phyloP scores from a whole-genome alignment of 495 filamentous ascomycete species.

The Penicillium silybi region DNA sequence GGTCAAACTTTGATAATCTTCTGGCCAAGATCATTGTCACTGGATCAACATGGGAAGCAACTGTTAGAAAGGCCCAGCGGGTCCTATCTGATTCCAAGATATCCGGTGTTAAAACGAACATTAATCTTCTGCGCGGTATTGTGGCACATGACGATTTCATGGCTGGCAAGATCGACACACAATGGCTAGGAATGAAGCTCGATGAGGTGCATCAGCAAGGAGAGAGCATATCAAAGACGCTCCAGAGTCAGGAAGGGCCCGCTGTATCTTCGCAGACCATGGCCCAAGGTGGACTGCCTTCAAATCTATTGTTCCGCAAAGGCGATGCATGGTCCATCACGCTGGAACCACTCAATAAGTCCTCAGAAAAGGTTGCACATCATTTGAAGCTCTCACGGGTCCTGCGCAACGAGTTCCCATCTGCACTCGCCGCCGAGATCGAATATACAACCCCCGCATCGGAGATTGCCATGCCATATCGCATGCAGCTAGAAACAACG shows the following conservation, averaged over 20 bases:
- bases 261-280: slow-evolving; percentile 3
- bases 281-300: slow-evolving; percentile 14
- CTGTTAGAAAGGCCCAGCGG: slow-evolving; percentile 48
- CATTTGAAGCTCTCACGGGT: slow-evolving; percentile 53
- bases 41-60: slow-evolving; percentile 46
- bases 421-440: slow-evolving; percentile 50
- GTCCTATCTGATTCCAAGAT: slow-evolving; percentile 52
- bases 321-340: slow-evolving; percentile 55
- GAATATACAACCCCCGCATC: slow-evolving; percentile 46
- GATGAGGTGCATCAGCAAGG: slow-evolving; percentile 33
- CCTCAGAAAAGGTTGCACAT: slow-evolving; percentile 20
- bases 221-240: slow-evolving; percentile 17
- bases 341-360: slow-evolving; percentile 30
- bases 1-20: slow-evolving; percentile 56
- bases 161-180: slow-evolving; percentile 46
- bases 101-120: slow-evolving; percentile 53
- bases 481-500: slow-evolving; percentile 44
- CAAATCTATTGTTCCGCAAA: slow-evolving; percentile 48
- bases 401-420: slow-evolving; percentile 56
- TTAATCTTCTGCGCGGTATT: slow-evolving; percentile 51
- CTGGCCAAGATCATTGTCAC: slow-evolving; percentile 61
- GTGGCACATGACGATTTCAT: slow-evolving; percentile 46
- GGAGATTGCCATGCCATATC: slow-evolving; percentile 31
- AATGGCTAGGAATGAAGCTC: slow-evolving; percentile 53
- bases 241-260: not conserved